Percentiles rank a stretch among this genome's conserved stretches.
Evolutionary conservation across 2,329 filamentous ascomycete species (phyloP).

Genomic region (Colletotrichum paranaense): DNA sequence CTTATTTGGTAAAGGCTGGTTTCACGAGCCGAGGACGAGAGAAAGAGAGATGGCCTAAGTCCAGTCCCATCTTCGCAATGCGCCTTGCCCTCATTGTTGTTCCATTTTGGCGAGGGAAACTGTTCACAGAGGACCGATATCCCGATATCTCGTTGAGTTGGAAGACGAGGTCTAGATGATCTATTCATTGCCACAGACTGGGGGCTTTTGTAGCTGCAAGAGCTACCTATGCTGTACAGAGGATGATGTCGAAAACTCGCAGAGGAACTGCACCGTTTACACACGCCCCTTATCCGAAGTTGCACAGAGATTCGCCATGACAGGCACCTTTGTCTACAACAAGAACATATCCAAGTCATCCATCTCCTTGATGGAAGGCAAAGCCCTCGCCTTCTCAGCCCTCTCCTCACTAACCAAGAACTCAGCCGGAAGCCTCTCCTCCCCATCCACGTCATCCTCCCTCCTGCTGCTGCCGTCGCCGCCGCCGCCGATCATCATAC

Average conservation of each 20-base stretch:
- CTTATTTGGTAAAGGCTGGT: no score
- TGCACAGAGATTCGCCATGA: not conserved
- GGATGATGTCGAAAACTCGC: no score
- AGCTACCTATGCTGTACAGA: no score
- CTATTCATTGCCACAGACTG: no score
- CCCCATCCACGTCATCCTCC: conserved; percentile 45
- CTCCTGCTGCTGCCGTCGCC: conserved; percentile 29
- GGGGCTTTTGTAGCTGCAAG: no score
- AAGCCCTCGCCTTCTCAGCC: conserved; percentile 35
- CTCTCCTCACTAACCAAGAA: conserved; percentile 51
- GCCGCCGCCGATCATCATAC: conserved; percentile 63
- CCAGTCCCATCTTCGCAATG: no score
- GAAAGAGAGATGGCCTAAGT: no score
- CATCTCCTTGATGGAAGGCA: conserved; percentile 32
- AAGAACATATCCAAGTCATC: conserved; percentile 37
- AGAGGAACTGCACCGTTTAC: not conserved
- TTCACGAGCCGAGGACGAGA: not conserved
- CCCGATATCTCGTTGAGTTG: no score
- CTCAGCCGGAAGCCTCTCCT: conserved; percentile 54
- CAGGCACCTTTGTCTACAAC: not conserved
- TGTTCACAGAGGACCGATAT: not conserved
- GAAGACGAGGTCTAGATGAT: no score
- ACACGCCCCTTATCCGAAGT: not conserved
- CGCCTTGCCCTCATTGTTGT: no score
- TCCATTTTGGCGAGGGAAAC: no score